phyloP scores from a whole-genome alignment of 2,329 filamentous ascomycete species.

The Pseudofabraea citricarpa region DNA sequence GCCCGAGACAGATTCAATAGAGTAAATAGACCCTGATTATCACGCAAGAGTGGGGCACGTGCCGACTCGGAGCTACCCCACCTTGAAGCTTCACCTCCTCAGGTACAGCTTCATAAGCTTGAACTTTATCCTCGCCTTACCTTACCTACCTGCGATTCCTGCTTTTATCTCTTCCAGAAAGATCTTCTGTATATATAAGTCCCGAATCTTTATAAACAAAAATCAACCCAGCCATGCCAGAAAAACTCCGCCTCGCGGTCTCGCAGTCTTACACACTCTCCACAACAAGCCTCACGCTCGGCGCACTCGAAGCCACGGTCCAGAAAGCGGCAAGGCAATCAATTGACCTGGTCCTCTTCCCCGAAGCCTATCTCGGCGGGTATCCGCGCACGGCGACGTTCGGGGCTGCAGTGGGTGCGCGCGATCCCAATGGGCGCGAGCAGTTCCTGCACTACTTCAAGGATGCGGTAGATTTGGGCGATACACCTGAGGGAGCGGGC shows the following conservation, averaged over 20 bases:
- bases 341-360: constrained; percentile 75
- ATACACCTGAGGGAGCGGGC: constrained; percentile 67
- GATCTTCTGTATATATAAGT: no score
- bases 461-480: constrained; percentile 75
- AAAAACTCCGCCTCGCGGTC: constrained; percentile 32
- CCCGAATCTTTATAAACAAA: no score
- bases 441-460: constrained; percentile 81
- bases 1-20: no score
- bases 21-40: no score
- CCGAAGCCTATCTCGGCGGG: constrained; percentile 87
- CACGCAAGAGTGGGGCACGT: no score
- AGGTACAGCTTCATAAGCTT: no score
- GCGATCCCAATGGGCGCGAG: constrained; percentile 66
- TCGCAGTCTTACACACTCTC: constrained; percentile 45
- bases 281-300: constrained; percentile 53
- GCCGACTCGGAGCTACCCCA: no score
- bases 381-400: constrained; percentile 82
- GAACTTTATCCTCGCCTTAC: no score
- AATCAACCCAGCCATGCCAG: no score
- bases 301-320: constrained; percentile 59
- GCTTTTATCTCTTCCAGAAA: not conserved
- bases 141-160: no score
- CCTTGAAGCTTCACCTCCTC: no score
- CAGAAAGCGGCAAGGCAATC: constrained; percentile 50
- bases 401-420: constrained; percentile 67